These are phyloP conservation scores for Penicillium polonicum DNA, from an alignment of 2,329 filamentous ascomycete genomes.

Conservation along the genomic window DNA sequence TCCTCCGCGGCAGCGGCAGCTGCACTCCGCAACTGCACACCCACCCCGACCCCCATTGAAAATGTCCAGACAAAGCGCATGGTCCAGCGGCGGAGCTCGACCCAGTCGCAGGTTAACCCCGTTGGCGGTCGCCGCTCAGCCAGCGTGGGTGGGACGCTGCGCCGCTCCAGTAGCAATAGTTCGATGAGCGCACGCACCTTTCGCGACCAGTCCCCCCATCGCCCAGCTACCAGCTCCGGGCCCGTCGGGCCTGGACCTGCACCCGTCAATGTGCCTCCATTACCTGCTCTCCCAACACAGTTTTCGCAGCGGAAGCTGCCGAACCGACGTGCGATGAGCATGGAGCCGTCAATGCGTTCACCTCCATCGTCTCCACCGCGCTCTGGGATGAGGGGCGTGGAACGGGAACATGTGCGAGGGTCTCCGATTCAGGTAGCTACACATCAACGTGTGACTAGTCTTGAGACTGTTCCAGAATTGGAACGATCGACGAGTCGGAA, in stretches of 20 bases:
- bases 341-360: conserved; percentile 51
- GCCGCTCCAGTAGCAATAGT: conserved; percentile 66
- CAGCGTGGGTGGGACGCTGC: conserved; percentile 48
- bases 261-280: conserved; percentile 60
- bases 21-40: conserved; percentile 74
- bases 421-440: conserved; percentile 17
- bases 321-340: conserved; percentile 50
- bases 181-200: conserved; percentile 92
- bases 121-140: conserved; percentile 42
- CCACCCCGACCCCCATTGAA: conserved; percentile 74
- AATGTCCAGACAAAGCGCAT: conserved; percentile 87
- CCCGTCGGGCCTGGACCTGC: conserved; percentile 43
- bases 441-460: conserved; percentile 20
- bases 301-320: conserved; percentile 33
- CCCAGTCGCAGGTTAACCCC: conserved; percentile 63
- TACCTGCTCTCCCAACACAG: conserved; percentile 68
- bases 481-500: conserved; percentile 43
- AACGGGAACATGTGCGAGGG: conserved; percentile 28
- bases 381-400: conserved; percentile 40
- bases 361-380: conserved; percentile 44
- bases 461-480: conserved; percentile 35
- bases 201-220: conserved; percentile 67
- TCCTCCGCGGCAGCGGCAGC: conserved; percentile 85
- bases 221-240: conserved; percentile 46
- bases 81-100: conserved; percentile 67